phyloP scores from a whole-genome alignment of 2,329 filamentous ascomycete species.

The Paecilomyces dactylethromorphus region DNA sequence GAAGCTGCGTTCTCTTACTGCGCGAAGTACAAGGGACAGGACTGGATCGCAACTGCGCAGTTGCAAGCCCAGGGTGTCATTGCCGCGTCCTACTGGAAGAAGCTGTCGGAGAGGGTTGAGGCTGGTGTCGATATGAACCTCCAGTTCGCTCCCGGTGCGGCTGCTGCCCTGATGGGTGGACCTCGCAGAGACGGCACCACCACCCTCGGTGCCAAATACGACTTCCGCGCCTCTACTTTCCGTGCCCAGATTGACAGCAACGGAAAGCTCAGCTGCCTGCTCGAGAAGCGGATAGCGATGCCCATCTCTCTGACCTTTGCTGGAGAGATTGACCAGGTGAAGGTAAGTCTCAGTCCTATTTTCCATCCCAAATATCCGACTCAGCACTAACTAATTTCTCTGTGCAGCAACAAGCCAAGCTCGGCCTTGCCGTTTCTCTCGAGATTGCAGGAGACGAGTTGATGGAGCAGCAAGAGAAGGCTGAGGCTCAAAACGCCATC shows the following conservation, averaged over 20 bases:
- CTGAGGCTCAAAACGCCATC: conserved; percentile 36
- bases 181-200: conserved; percentile 81
- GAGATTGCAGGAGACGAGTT: conserved; percentile 79
- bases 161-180: conserved; percentile 67
- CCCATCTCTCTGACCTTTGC: conserved; percentile 92
- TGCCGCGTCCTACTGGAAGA: conserved; percentile 90
- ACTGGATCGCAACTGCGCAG: conserved; percentile 91
- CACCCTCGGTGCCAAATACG: conserved; percentile 92
- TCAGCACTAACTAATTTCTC: conserved; percentile 7
- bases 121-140: conserved; percentile 93
- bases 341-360: conserved; percentile 55
- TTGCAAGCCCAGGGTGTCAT: conserved; percentile 81
- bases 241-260: conserved; percentile 92
- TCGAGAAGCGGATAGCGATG: conserved; percentile 93
- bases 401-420: conserved; percentile 80
- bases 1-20: conserved; percentile 87
- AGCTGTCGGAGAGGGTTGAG: conserved; percentile 88
- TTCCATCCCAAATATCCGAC: not conserved
- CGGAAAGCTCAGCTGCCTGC: conserved; percentile 83
- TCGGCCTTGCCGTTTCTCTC: conserved; percentile 88
- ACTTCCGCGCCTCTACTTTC: conserved; percentile 93
- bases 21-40: conserved; percentile 80
- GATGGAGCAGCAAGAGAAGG: conserved; percentile 71
- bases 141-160: conserved; percentile 62
- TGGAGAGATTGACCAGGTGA: conserved; percentile 91